Percentiles rank a stretch among this genome's conserved stretches.
phyloP scores from a whole-genome alignment of 2,329 filamentous ascomycete genomes.

The Fonsecaea nubica region DNA sequence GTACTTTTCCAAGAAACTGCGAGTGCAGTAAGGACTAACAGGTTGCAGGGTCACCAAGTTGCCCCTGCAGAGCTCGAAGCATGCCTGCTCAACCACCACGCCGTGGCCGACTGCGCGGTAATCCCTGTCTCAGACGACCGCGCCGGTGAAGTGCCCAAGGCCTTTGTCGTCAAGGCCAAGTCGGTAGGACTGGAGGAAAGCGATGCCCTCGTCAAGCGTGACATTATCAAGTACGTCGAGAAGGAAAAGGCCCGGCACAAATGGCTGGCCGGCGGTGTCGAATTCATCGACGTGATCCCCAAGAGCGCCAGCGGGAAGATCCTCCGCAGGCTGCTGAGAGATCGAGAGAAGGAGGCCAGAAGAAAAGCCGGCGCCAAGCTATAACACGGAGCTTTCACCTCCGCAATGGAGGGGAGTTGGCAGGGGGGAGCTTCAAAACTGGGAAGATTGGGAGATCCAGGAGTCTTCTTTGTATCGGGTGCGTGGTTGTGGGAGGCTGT shows the following conservation, averaged over 20 bases:
- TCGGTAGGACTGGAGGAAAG: conserved; percentile 59
- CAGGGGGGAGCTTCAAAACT: no score
- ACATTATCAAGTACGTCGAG: conserved; percentile 65
- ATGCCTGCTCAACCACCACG: conserved; percentile 74
- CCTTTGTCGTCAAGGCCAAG: conserved; percentile 66
- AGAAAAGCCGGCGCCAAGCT: conserved; percentile 70
- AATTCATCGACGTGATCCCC: conserved; percentile 63
- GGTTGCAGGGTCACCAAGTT: conserved; percentile 75
- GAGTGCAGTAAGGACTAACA: conserved; percentile 31
- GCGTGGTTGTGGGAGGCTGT: no score
- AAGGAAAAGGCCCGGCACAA: conserved; percentile 68
- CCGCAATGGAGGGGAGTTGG: not conserved
- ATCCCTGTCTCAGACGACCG: conserved; percentile 72
- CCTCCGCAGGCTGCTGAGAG: conserved; percentile 68
- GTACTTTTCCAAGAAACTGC: conserved; percentile 45
- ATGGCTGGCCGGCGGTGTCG: conserved; percentile 66
- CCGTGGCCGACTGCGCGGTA: conserved; percentile 79
- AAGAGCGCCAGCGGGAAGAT: conserved; percentile 71
- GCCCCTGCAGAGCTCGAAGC: conserved; percentile 83
- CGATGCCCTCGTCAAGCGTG: conserved; percentile 56
- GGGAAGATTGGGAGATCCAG: not conserved
- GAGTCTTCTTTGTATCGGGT: not conserved
- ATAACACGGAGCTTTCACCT: conserved; percentile 48
- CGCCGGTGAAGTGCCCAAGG: conserved; percentile 68
- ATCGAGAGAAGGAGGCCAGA: conserved; percentile 73